A percentile compares a stretch with the other conserved stretches of the same genome.
These are phyloP conservation scores for Cladophialophora yegresii DNA, from an alignment of 2,329 filamentous ascomycete species.

Conservation along the genomic window DNA sequence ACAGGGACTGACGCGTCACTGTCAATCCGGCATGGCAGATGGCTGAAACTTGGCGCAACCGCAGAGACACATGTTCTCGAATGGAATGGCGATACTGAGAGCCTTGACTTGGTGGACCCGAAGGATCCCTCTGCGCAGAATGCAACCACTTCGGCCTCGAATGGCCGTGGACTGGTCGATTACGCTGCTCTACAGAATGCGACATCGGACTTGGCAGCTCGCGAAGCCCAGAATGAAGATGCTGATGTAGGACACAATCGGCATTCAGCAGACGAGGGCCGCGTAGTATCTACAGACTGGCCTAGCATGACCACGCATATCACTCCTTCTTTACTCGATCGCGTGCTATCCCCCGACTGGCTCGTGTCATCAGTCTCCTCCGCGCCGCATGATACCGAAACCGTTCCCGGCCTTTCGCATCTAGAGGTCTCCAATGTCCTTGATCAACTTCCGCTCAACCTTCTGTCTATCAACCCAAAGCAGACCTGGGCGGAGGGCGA, in stretches of 20 bases:
- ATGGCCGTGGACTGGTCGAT: constrained; percentile 28
- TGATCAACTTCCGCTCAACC: constrained; percentile 46
- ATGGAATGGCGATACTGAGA: constrained; percentile 52
- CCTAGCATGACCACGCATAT: constrained; percentile 54
- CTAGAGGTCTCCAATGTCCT: constrained; percentile 29
- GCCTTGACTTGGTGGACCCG: constrained; percentile 41
- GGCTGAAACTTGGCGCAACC: constrained; percentile 43
- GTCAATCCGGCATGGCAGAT: constrained; percentile 63
- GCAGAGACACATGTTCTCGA: constrained; percentile 51
- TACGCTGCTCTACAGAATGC: constrained; percentile 32
- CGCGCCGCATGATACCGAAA: constrained; percentile 58
- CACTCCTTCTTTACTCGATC: constrained; percentile 40
- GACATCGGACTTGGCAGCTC: constrained; percentile 26
- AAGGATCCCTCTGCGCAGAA: constrained; percentile 48
- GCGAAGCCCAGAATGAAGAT: constrained; percentile 4
- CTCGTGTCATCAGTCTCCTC: constrained; percentile 60
- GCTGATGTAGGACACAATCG: constrained; percentile 6
- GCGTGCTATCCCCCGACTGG: constrained; percentile 46
- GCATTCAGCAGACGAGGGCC: constrained; percentile 38
- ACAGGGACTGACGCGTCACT: constrained; percentile 59
- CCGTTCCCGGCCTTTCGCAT: constrained; percentile 58
- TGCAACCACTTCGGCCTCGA: constrained; percentile 52
- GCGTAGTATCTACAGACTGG: constrained; percentile 47
- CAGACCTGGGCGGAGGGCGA: constrained; percentile 64
- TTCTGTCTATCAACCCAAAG: constrained; percentile 62